Evolutionary conservation across 1,284 basidiomycete species (phyloP), one percentile per base, ranked within the genome.

Genomic region (Boletellus sp.): DNA sequence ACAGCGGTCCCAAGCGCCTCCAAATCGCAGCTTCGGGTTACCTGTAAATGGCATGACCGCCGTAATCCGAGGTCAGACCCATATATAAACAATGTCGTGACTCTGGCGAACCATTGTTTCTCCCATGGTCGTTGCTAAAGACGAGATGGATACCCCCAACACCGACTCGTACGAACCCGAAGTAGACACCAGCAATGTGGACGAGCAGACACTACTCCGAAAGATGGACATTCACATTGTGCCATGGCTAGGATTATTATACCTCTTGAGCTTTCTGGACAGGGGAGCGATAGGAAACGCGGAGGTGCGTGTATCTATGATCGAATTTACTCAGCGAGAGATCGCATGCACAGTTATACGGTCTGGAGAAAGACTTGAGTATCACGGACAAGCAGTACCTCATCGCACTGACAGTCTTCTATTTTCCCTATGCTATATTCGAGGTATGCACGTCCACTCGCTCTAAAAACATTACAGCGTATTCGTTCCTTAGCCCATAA

Each of bases 251-350:
- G 70, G 77, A 19, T 59, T 86, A 12, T 67, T 87, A 21, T 87
- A 87, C 66, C 74, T 87, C 19, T 71, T 86, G 55, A 83, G 77
- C 55, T 80, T 78, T 55, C 65, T 81, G 48, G 85, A 88, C 63
- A 73, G 84, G 59, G 78, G 82, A 44, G 85, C 79, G 49, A 80
- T 86, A 58, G 83, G 80, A 52, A 86, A 86, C 60, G 84, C 85
- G 10, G 79, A 78, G 67, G 78, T 81, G 22, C 61, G 73, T 58
- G 54, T 54, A 61, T 36, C 53, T 62, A 39, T 42, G 33, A 40
- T 57, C 11, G 8, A 24, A 26, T 38, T 26, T 15, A 47, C 51
- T 61, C 3, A 24, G 45, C 44, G 41, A 58, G 24, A 16, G 43
- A 42, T 24, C 49, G 40, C 22, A n/a, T 24, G 16, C 30, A 24